Base-by-base conservation (phyloP, 257 asterid genomes). In the Avicennia marina region DNA sequence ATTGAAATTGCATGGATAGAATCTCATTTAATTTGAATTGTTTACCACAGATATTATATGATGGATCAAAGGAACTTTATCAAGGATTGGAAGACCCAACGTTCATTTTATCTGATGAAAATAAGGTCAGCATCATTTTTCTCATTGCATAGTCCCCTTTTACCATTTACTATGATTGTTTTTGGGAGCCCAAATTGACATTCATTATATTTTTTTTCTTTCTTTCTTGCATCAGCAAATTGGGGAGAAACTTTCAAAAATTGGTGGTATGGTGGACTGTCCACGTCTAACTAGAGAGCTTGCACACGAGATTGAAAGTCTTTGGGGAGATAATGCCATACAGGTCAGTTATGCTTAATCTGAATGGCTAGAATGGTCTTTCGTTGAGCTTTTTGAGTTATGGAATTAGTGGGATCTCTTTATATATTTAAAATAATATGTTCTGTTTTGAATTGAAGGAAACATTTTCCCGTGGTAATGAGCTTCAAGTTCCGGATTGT, bases 401-500 rank as follows among this genome's bases (percentile, higher is more conserved):
- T 64, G 34, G 24, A 22, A 50, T 44, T 36, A 47, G 15, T 44
- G 22, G 58, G 36, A 19, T 9, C 42, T 50, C 8, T 48, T 13
- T 36, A 27, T 21, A 8, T 17, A 24, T 33, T 13, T 58, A 19
- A 21, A 29, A 34, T n/a, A n/a, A n/a, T n/a, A n/a, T n/a, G 58
- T 64, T 74, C 62, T 68, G 66, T 31, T 54, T 58, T 77, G 48
- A 62, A 62, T 76, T 60, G 52, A 70, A 93, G 99, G 96, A 82
- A 78, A 80, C 96, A 22, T 81, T 72, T 68, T 63, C 71, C 39
- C 95, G 93, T 62, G 89, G 99, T 24, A 84, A 81, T 70, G 96
- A 86, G 72, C 90, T 93, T 72, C 97, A 93, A 64, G 89, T 93
- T 74, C 99, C 99, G 16, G 99, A 86, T 63, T 89, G 99, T 66